Evolutionary conservation across 78 protist genomes (phyloP).

Genomic region (Dictyostelium capitatum): DNA sequence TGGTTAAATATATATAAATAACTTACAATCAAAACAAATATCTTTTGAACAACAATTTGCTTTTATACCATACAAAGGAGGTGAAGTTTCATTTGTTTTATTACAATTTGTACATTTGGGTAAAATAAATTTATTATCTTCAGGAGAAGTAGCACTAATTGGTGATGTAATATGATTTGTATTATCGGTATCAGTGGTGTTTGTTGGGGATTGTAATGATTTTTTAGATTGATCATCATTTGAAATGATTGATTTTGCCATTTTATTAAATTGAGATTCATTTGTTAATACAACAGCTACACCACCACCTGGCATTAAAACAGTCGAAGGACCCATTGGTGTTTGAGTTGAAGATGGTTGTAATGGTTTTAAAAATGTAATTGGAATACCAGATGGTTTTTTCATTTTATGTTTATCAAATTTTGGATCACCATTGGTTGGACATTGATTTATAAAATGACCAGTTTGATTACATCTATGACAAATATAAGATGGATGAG

Average conservation of each 20-base stretch:
- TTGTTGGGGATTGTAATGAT: neutral
- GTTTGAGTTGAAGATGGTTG: neutral
- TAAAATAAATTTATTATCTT: neutral
- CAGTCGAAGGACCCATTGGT: slow-evolving; percentile 52
- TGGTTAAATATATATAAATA: neutral
- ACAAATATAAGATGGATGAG: slow-evolving; percentile 81
- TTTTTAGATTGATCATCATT: slow-evolving; percentile 25
- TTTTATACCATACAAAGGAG: neutral
- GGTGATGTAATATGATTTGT: neutral
- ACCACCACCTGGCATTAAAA: slow-evolving; percentile 70
- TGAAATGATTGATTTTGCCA: slow-evolving; percentile 55
- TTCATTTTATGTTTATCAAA: slow-evolving; percentile 68
- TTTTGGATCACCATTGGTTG: slow-evolving; percentile 85
- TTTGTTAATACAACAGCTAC: slow-evolving; percentile 31
- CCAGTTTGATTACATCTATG: slow-evolving; percentile 88
- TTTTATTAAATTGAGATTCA: slow-evolving; percentile 50
- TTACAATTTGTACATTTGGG: neutral
- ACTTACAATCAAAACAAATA: slow-evolving; percentile 25
- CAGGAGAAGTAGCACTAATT: neutral
- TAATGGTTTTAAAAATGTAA: slow-evolving; percentile 37
- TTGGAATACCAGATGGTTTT: slow-evolving; percentile 73
- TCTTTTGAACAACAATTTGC: slow-evolving; percentile 15
- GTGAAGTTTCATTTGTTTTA: neutral
- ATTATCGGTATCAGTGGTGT: neutral
- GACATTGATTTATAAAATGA: slow-evolving; percentile 86